phyloP scores from a whole-genome alignment of 129 eudicot genomes.

The Mikania micrantha region DNA sequence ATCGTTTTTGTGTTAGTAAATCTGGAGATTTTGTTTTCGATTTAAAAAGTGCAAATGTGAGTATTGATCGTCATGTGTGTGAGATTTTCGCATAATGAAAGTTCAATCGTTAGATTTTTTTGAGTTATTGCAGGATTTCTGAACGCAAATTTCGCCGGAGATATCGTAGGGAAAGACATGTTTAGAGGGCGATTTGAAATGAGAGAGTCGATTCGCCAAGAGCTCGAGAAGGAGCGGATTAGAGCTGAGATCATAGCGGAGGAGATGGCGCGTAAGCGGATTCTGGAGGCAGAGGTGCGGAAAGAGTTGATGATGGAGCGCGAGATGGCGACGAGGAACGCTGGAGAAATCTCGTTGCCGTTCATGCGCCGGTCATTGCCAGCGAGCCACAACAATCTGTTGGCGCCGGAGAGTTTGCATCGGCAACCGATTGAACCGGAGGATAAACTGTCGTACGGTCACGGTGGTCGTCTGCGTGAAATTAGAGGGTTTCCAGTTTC shows the following conservation, averaged over 20 bases:
- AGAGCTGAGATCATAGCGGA: constrained; percentile 36
- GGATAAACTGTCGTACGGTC: no score
- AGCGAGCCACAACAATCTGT: not conserved
- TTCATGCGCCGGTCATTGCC: not conserved
- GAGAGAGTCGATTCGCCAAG: constrained; percentile 25
- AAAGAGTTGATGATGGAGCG: constrained; percentile 39
- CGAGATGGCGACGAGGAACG: constrained; percentile 24
- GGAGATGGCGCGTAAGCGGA: constrained; percentile 28
- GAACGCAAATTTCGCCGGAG: not conserved
- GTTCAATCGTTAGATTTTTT: no score
- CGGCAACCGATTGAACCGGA: constrained; percentile 19
- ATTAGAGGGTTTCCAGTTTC: not conserved
- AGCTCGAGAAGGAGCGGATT: constrained; percentile 40
- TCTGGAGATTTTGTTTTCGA: not conserved
- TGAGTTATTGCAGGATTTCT: constrained; percentile 5
- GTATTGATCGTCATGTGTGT: not conserved
- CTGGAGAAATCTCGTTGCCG: constrained; percentile 6
- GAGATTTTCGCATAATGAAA: not conserved
- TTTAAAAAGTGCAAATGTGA: not conserved
- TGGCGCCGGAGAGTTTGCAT: not conserved
- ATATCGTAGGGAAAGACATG: not conserved
- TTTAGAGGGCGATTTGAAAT: constrained; percentile 5
- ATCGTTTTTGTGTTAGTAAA: not conserved
- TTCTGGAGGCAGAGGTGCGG: constrained; percentile 35
- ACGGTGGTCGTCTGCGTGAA: not conserved